Conservation (phyloP, 108 stramenopile species). For the Poteriospumella lacustris region DNA sequence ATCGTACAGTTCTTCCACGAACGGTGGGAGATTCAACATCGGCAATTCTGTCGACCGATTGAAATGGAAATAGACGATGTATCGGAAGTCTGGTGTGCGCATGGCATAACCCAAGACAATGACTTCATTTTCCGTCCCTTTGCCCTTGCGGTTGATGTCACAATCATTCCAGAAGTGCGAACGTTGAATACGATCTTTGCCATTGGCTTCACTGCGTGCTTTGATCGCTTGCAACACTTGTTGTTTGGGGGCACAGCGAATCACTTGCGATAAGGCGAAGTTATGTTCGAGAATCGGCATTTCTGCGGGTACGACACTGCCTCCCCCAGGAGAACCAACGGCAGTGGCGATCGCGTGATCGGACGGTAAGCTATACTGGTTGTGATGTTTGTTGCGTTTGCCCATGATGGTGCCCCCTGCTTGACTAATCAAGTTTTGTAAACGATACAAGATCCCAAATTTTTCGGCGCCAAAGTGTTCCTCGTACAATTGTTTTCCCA, state of each 20-base stretch:
- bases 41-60: background rate
- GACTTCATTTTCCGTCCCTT: background rate
- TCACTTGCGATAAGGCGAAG: slow-evolving; percentile 3
- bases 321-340: background rate
- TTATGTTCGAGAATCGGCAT: slow-evolving; percentile 16
- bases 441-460: background rate
- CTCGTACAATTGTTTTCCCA: background rate
- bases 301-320: background rate
- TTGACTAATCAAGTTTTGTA: too few relatives aligned
- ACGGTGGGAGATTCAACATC: background rate
- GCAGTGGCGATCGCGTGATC: background rate
- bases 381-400: background rate
- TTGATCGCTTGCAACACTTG: background rate
- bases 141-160: background rate
- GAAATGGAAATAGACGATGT: slow-evolving; percentile 3
- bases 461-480: background rate
- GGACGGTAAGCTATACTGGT: background rate
- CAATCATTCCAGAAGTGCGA: slow-evolving; percentile 20
- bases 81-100: slow-evolving; percentile 21
- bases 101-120: slow-evolving; percentile 21
- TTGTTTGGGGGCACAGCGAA: slow-evolving; percentile 18
- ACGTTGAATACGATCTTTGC: background rate
- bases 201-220: background rate
- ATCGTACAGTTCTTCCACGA: slow-evolving; percentile 20
- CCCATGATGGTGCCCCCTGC: too few relatives aligned